phyloP scores from a whole-genome alignment of 306 rosid species.

The Rosa multiflora region DNA sequence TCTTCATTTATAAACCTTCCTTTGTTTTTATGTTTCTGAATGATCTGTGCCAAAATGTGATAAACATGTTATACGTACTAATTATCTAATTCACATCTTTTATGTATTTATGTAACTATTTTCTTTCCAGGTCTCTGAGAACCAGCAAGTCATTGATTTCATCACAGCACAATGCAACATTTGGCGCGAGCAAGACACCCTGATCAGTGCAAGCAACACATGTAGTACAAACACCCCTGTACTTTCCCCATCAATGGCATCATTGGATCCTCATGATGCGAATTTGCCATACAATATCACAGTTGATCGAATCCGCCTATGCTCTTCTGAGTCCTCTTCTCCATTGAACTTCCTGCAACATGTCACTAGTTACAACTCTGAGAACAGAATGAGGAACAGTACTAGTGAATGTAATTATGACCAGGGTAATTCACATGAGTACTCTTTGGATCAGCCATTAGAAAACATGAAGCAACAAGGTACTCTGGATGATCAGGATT shows the following conservation, averaged over 20 bases:
- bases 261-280: slow-evolving; percentile 43
- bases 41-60: background rate
- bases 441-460: slow-evolving; percentile 41
- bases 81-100: background rate
- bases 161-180: slow-evolving; percentile 54
- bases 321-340: slow-evolving; percentile 42
- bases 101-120: background rate
- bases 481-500: slow-evolving; percentile 41
- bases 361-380: slow-evolving; percentile 40
- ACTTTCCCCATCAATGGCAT: slow-evolving; percentile 24
- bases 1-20: background rate
- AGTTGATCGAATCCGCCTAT: slow-evolving; percentile 31
- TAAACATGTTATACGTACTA: background rate
- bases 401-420: background rate
- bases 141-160: slow-evolving; percentile 64
- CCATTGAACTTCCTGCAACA: slow-evolving; percentile 67
- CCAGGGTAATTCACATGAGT: slow-evolving; percentile 32
- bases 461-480: slow-evolving; percentile 54
- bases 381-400: slow-evolving; percentile 33
- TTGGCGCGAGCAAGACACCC: slow-evolving; percentile 45
- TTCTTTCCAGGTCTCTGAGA: slow-evolving; percentile 63
- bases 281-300: slow-evolving; percentile 50
- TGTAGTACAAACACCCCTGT: slow-evolving; percentile 8
- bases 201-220: slow-evolving; percentile 31
- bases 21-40: background rate